Conservation (phyloP, 176 grass and related monocot species). For the Secale cereale region DNA sequence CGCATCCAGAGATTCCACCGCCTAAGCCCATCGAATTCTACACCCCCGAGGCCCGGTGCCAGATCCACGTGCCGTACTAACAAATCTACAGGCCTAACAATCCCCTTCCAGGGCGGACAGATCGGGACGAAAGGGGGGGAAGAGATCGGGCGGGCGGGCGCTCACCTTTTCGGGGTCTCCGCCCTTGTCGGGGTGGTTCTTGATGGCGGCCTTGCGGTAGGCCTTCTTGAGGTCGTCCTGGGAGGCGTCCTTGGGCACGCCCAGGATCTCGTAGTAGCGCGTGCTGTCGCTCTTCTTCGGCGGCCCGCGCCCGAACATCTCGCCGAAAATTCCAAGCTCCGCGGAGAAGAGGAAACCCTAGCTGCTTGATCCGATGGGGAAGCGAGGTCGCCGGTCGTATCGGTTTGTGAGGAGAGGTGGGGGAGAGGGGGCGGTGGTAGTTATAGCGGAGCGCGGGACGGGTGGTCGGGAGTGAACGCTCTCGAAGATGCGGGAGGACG, state of each 20-base stretch:
- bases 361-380: conserved; percentile 13
- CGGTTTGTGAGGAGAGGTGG: conserved; percentile 15
- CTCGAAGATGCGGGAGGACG: conserved; percentile 34
- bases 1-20: too few species aligned
- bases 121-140: background rate
- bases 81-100: background rate
- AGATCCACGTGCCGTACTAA: background rate
- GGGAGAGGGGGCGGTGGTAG: background rate
- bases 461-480: conserved; percentile 41
- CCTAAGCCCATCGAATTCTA: background rate
- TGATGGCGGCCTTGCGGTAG: conserved; percentile 91
- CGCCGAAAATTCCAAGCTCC: background rate
- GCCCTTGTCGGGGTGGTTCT: conserved; percentile 95
- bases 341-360: conserved; percentile 1
- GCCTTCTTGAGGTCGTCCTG: conserved; percentile 90
- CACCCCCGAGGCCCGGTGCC: background rate
- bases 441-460: conserved; percentile 32
- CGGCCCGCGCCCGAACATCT: conserved; percentile 69
- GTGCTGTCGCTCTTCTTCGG: conserved; percentile 92
- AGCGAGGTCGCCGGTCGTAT: background rate
- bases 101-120: background rate
- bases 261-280: conserved; percentile 78
- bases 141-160: background rate
- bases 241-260: conserved; percentile 62
- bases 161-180: conserved; percentile 89